phyloP scores from a whole-genome alignment of 129 eudicot genomes.

The Glebionis coronaria region DNA sequence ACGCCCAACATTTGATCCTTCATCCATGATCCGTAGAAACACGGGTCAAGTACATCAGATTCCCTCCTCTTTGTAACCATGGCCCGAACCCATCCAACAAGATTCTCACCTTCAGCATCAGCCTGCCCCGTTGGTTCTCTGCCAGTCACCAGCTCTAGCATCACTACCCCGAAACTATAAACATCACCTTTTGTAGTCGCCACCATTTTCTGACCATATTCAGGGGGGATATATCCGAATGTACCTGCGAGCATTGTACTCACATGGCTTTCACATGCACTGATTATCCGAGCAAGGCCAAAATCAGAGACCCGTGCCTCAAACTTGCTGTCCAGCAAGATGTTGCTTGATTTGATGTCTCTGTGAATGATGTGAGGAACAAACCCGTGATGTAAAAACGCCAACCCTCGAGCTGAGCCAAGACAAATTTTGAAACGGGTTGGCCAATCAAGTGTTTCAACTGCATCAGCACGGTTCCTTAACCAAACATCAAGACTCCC shows the following conservation, averaged over 20 bases:
- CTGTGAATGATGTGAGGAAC: conserved; percentile 89
- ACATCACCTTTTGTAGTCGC: conserved; percentile 95
- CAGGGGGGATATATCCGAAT: conserved; percentile 94
- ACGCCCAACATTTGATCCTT: conserved; percentile 68
- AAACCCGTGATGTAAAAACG: conserved; percentile 87
- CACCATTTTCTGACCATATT: conserved; percentile 81
- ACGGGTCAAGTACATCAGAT: conserved; percentile 58
- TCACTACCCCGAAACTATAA: conserved; percentile 91
- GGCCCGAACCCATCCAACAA: conserved; percentile 87
- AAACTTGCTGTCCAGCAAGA: conserved; percentile 63
- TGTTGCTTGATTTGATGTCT: conserved; percentile 91
- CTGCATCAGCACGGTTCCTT: conserved; percentile 70
- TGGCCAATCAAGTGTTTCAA: conserved; percentile 80
- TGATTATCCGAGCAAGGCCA: conserved; percentile 84
- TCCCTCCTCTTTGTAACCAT: conserved; percentile 59
- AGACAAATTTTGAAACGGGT: conserved; percentile 69
- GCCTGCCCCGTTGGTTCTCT: conserved; percentile 79
- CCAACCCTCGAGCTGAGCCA: conserved; percentile 80
- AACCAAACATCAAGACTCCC: conserved; percentile 92
- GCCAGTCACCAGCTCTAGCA: conserved; percentile 87
- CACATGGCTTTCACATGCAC: conserved; percentile 96
- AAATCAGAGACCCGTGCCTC: conserved; percentile 90
- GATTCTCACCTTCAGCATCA: conserved; percentile 86
- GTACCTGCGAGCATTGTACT: conserved; percentile 88
- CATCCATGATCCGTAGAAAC: conserved; percentile 33